A percentile compares a stretch with the other conserved stretches of the same genome.
Evolutionary conservation across 1,284 basidiomycete genomes (phyloP).

Genomic region (Malassezia obtusa): DNA sequence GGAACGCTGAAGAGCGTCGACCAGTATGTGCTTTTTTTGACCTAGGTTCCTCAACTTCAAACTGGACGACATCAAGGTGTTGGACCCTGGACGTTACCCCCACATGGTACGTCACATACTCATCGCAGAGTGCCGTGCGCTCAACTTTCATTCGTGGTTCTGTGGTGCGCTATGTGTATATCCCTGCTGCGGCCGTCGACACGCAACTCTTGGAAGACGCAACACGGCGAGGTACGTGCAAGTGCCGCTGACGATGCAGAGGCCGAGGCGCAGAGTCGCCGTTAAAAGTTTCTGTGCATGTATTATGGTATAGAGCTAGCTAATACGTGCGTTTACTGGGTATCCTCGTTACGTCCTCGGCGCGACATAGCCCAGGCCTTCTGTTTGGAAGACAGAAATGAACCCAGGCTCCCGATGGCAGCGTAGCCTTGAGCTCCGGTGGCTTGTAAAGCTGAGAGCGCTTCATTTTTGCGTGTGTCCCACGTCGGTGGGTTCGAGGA

Average conservation of each 20-base stretch:
- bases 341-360: background rate
- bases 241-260: background rate
- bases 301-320: background rate
- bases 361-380: slow-evolving; percentile 21
- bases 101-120: slow-evolving; percentile 67
- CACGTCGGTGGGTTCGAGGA: background rate
- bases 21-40: slow-evolving; percentile 54
- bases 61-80: slow-evolving; percentile 82
- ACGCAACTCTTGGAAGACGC: slow-evolving; percentile 94
- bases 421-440: slow-evolving; percentile 37
- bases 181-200: slow-evolving; percentile 85
- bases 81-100: slow-evolving; percentile 84
- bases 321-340: background rate
- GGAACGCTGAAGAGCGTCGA: slow-evolving; percentile 95
- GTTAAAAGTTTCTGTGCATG: background rate
- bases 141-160: slow-evolving; percentile 98
- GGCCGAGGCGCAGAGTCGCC: slow-evolving; percentile 7
- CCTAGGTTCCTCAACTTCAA: slow-evolving; percentile 80
- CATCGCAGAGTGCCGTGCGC: slow-evolving; percentile 81
- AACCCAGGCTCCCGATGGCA: slow-evolving; percentile 38
- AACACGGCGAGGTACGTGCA: slow-evolving; percentile 64
- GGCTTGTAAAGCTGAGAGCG: slow-evolving; percentile 1
- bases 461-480: slow-evolving; percentile 21
- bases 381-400: slow-evolving; percentile 30
- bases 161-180: slow-evolving; percentile 91